Base-by-base conservation (phyloP, 192 early-diverging fungal species). In the Umbelopsis vinacea region DNA sequence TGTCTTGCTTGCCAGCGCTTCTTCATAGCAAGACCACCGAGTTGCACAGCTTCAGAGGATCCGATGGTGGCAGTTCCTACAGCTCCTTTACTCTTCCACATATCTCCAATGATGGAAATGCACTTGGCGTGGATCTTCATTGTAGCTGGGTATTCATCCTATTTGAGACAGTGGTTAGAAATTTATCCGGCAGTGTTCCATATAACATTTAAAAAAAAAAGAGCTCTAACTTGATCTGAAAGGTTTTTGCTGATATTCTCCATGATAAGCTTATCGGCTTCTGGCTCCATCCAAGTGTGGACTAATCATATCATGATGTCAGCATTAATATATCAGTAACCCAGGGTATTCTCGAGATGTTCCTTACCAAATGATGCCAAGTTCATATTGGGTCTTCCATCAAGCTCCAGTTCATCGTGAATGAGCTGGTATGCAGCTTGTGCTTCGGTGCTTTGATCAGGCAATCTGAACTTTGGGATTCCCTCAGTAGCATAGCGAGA, bases 231-330 rank as follows among this genome's bases (percentile, higher is more conserved):
- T 29, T 85, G 80, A 54, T 88, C 89, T 24, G 83, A 81, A 67
- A 91, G 84, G 79, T 92, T 92, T 76, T 92, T 92, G 75, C 72
- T 78, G 52, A 90, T 76, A 55, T 87, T 90, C 66, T 92, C 89
- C 40, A 85, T 75, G 35, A 90, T 89, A 68, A 91, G 84, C 76
- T 86, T 84, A 15, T 89, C 85, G 11, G 85, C 87, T 75, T 91
- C 86, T 3, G 85, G 87, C 73, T 92, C 91, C 91, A 92, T 92
- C 85, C 86, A 91, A 21, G 91, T 91, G 10, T 87, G 87, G 37
- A 92, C 88, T 69, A 8, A 46, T 43, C 23, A 4, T 24, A 70
- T 4, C 46, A 52, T 37, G 24, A 46, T 54, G 47, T 54, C 23
- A n/a, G n/a, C n/a, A n/a, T n/a, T n/a, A 33, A 50, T 46, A 29